Evolutionary conservation across 495 filamentous ascomycete genomes (phyloP), one percentile per base, ranked within the genome.

Genomic region (Trypethelium eluteriae): DNA sequence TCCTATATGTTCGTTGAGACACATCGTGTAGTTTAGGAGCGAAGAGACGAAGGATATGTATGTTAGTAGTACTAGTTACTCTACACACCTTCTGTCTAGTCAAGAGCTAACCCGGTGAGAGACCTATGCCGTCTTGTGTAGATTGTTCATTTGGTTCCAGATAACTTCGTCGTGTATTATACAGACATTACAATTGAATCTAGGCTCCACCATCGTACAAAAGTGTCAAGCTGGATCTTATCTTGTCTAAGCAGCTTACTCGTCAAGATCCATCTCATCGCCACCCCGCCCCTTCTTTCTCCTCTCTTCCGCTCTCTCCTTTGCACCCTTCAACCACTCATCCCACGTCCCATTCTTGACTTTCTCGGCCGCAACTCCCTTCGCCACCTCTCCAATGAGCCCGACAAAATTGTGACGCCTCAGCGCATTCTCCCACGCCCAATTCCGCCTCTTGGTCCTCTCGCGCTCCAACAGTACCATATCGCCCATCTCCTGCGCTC

Each of bases 361-460:
- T 79, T 96, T 96, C 69, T 73, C 68, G 69, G 77, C 79, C 49
- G 90, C 88, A 38, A 97, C 92, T 34, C 86, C 90, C 81, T 93
- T 94, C 70, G 96, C 76, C 63, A 96, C 81, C 82, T 98, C 94
- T 53, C 90, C 91, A 64, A 92, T 88, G 74, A 99, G 96, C 0
- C 92, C 95, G 18, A 99, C 88, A 78, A 99, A 98, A 74, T 99
- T 99, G 77, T 94, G 93, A 72, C 90, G 78, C 66, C 94, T 78
- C 74, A 99, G 79, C 38, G 92, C 90, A 78, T 99, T 98, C 84
- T 99, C 94, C 86, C 93, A 98, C 72, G 84, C 83, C 95, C 94
- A 99, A 39, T 84, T 89, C 63, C 79, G 82, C 64, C 94, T 79
- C 85, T 96, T 96, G 75, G 82, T 78, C 82, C 93, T 87, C 84